Percentiles rank a stretch among this genome's conserved stretches.
Evolutionary conservation across 2,329 filamentous ascomycete genomes (phyloP).

Genomic region (Hypoxylon sp.): DNA sequence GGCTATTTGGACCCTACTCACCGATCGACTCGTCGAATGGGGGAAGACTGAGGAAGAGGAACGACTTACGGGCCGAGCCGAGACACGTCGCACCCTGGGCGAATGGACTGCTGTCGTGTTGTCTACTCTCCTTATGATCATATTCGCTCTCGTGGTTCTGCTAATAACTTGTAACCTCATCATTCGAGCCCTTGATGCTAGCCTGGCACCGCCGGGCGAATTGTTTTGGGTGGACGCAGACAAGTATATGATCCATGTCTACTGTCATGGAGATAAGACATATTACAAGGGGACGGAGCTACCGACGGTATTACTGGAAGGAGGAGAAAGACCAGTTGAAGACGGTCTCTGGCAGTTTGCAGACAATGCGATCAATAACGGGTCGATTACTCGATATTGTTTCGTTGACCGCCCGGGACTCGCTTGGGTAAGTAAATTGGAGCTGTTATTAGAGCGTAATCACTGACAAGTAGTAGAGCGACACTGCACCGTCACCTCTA

Average conservation of each 20-base stretch:
- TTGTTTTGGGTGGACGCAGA: constrained; percentile 84
- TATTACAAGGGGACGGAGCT: constrained; percentile 67
- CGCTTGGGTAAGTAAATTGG: constrained; percentile 71
- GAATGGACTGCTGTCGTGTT: constrained; percentile 88
- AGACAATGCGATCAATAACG: constrained; percentile 80
- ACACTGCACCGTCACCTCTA: constrained; percentile 93
- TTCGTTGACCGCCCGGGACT: constrained; percentile 95
- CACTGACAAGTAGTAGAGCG: constrained; percentile 67
- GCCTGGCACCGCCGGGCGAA: constrained; percentile 79
- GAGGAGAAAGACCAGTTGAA: constrained; percentile 84
- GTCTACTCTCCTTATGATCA: constrained; percentile 78
- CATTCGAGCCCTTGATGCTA: constrained; percentile 83
- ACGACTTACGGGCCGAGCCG: constrained; percentile 87
- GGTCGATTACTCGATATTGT: constrained; percentile 89
- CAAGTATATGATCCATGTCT: constrained; percentile 89
- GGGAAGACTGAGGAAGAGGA: constrained; percentile 95
- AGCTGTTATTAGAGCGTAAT: background rate
- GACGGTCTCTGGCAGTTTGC: constrained; percentile 85
- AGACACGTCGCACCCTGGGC: constrained; percentile 83
- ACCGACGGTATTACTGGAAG: constrained; percentile 90
- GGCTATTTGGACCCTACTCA: constrained; percentile 81
- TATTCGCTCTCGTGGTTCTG: constrained; percentile 77
- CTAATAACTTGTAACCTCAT: constrained; percentile 85
- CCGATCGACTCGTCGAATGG: constrained; percentile 88
- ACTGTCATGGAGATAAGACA: constrained; percentile 82